phyloP scores from a whole-genome alignment of 2,329 filamentous ascomycete species.

The Hypomyces rosellus region DNA sequence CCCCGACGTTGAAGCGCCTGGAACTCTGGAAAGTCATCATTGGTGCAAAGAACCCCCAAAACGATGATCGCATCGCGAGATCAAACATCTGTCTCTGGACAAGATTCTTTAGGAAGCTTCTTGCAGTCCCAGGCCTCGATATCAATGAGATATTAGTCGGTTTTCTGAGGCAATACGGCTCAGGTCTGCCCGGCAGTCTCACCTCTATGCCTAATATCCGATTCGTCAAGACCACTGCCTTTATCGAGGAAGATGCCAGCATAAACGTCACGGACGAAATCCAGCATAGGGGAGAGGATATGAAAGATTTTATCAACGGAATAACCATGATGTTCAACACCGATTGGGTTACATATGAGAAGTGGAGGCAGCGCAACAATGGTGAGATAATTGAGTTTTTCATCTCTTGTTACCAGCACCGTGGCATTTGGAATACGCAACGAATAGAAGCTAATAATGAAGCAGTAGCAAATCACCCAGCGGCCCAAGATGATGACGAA shows the following conservation, averaged over 20 bases:
- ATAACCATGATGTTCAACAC: neutral
- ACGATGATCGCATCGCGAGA: neutral
- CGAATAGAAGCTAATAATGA: too few relatives aligned
- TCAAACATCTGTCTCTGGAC: constrained; percentile 32
- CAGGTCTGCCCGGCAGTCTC: too few relatives aligned
- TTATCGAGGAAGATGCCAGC: too few relatives aligned
- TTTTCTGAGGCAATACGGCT: constrained; percentile 11
- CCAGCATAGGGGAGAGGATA: constrained; percentile 6
- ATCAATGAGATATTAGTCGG: constrained; percentile 29
- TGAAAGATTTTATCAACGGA: constrained; percentile 13
- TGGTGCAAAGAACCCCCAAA: neutral
- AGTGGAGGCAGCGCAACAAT: too few relatives aligned
- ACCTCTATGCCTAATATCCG: too few relatives aligned
- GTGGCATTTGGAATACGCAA: too few relatives aligned
- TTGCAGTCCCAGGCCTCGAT: constrained; percentile 24
- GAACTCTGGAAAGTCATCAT: constrained; percentile 40
- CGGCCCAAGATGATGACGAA: too few relatives aligned
- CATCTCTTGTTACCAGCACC: too few relatives aligned
- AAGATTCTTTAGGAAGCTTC: constrained; percentile 30
- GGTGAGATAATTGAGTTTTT: too few relatives aligned
- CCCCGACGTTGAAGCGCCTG: constrained; percentile 36
- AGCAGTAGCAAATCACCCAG: too few relatives aligned
- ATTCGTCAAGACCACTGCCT: too few relatives aligned
- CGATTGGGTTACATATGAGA: too few relatives aligned
- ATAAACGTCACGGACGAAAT: constrained; percentile 18